These are phyloP conservation scores for Exsudoporus frostii DNA, from an alignment of 768 basidiomycete species.

Conservation along the genomic window DNA sequence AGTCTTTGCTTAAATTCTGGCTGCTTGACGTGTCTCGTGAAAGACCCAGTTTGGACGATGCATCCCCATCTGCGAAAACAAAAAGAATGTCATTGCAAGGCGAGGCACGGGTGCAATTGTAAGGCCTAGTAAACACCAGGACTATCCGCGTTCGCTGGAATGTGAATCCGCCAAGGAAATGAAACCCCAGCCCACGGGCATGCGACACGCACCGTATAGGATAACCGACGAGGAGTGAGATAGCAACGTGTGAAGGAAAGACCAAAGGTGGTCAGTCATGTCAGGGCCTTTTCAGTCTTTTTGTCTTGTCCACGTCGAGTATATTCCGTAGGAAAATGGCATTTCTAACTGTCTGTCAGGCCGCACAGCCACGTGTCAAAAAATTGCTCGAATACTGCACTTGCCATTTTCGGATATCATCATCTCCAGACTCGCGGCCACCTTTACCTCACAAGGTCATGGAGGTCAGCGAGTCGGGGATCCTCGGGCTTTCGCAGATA, in stretches of 20 bases:
- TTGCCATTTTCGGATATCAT: no score
- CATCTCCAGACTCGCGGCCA: no score
- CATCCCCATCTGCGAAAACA: slow-evolving; percentile 17
- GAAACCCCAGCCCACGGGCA: background rate
- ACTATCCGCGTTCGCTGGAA: background rate
- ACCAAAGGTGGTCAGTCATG: background rate
- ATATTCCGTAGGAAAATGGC: background rate
- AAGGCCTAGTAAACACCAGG: background rate
- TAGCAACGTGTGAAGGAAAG: background rate
- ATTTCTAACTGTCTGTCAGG: no score
- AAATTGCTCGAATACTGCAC: no score
- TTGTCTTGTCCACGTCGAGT: slow-evolving; percentile 12
- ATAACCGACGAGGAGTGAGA: background rate
- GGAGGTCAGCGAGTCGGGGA: no score
- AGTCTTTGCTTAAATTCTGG: background rate
- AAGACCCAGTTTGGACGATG: background rate
- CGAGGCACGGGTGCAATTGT: background rate
- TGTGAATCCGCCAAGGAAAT: background rate
- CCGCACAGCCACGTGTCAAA: no score
- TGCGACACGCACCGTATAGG: background rate
- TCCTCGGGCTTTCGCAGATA: no score
- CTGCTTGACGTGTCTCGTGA: background rate
- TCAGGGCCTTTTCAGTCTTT: background rate
- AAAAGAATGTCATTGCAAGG: slow-evolving; percentile 10
- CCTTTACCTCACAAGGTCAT: no score